phyloP scores from a whole-genome alignment of 1,139 yeast genomes.

The Blastobotrys ciferrii region DNA sequence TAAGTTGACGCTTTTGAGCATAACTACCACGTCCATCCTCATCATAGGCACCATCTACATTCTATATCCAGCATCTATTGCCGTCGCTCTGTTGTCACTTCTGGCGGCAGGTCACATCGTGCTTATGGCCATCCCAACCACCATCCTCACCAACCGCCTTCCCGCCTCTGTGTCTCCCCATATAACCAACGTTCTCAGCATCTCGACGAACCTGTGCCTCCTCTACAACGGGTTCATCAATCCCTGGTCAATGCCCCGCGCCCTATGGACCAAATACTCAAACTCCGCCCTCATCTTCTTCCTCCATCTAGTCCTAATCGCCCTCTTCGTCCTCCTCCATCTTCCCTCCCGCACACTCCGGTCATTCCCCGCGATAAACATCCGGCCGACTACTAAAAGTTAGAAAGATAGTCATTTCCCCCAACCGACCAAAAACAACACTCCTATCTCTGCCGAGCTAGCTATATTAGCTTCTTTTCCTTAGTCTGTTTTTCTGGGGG shows the following conservation, averaged over 20 bases:
- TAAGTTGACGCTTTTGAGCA: neutral
- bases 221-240: constrained; percentile 14
- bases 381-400: too few relatives aligned
- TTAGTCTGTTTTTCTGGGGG: too few relatives aligned
- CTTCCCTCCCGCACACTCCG: neutral
- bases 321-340: neutral
- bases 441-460: too few relatives aligned
- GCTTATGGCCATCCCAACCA: constrained; percentile 2
- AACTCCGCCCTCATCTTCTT: neutral
- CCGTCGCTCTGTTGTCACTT: neutral
- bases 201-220: constrained; percentile 3
- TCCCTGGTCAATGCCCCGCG: constrained; percentile 12
- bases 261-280: constrained; percentile 2
- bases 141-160: neutral
- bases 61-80: too few relatives aligned
- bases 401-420: too few relatives aligned
- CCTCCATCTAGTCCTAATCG: neutral
- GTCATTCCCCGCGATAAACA: neutral
- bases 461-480: too few relatives aligned
- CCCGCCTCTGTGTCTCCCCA: neutral
- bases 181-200: neutral
- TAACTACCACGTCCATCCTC: neutral
- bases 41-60: too few relatives aligned
- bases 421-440: too few relatives aligned
- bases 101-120: neutral